Percentiles rank a stretch among this genome's conserved stretches.
Conservation (phyloP, 345 rosid species). For the Gossypium stocksii region DNA sequence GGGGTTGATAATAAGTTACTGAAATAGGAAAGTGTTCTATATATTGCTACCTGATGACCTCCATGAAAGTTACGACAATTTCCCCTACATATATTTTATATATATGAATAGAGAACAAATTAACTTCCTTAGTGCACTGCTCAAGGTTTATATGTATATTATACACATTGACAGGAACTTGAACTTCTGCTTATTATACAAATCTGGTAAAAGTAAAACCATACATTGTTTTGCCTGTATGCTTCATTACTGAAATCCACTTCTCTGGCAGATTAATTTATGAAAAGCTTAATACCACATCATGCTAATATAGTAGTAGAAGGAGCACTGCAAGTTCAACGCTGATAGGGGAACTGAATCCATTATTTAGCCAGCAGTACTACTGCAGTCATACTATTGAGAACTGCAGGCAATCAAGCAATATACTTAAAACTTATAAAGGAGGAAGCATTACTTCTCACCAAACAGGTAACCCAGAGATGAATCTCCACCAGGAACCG, state of each 20-base stretch:
- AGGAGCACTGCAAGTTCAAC: background rate
- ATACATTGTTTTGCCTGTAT: background rate
- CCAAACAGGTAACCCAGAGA: slow-evolving; percentile 20
- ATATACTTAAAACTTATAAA: background rate
- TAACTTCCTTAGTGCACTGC: background rate
- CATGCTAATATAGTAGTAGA: too few relatives aligned
- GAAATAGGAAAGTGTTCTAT: background rate
- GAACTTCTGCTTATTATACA: background rate
- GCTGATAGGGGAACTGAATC: slow-evolving; percentile 6
- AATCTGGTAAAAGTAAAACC: background rate
- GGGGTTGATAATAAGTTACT: background rate
- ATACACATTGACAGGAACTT: background rate
- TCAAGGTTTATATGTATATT: background rate
- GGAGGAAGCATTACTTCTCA: slow-evolving; percentile 13
- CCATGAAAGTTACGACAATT: background rate
- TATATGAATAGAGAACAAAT: background rate
- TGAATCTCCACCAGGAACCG: slow-evolving; percentile 20
- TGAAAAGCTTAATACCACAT: background rate
- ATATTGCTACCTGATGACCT: background rate
- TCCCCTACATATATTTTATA: background rate
- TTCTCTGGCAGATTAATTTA: background rate
- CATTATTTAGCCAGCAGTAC: slow-evolving; percentile 4
- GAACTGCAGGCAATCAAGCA: background rate
- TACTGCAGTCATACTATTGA: background rate
- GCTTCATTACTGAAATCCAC: background rate